Percentiles rank a stretch among this genome's conserved stretches.
Conservation (phyloP, 2,329 filamentous ascomycete species). For the Ceratocystis diversiconidia region DNA sequence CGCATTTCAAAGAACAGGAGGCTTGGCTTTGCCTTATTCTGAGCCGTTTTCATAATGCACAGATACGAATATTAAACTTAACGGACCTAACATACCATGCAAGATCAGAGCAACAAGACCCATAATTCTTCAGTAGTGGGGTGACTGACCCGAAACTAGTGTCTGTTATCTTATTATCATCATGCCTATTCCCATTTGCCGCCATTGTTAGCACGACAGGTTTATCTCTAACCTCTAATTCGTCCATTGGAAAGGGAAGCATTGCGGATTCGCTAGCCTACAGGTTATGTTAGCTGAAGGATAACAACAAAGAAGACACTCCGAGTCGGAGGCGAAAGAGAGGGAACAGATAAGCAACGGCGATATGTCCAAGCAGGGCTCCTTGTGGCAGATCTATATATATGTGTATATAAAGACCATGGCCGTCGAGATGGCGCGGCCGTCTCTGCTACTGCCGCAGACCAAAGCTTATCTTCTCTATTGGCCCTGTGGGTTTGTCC, state of each 20-base stretch:
- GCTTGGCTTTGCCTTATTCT: too few species aligned
- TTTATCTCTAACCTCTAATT: not conserved
- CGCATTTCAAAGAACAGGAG: too few species aligned
- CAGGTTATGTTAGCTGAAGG: not conserved
- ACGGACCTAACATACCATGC: not conserved
- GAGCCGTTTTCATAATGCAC: not conserved
- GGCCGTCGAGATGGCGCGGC: too few species aligned
- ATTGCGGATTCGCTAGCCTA: not conserved
- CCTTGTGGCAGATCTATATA: too few species aligned
- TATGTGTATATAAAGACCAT: too few species aligned
- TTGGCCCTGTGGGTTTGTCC: too few species aligned
- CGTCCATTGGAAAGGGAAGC: not conserved
- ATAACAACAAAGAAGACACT: not conserved
- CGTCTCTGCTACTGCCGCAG: too few species aligned
- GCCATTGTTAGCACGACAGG: not conserved
- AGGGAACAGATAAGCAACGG: too few species aligned
- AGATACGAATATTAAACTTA: not conserved
- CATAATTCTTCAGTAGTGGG: not conserved
- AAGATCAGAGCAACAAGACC: not conserved
- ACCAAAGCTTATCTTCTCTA: too few species aligned
- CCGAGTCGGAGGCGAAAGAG: too few species aligned
- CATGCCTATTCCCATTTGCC: not conserved
- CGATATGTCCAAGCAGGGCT: too few species aligned
- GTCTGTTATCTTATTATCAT: not conserved
- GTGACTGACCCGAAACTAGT: not conserved